Evolutionary conservation across 441 rosid species (phyloP).

Genomic region (Adansonia rubrostipa): DNA sequence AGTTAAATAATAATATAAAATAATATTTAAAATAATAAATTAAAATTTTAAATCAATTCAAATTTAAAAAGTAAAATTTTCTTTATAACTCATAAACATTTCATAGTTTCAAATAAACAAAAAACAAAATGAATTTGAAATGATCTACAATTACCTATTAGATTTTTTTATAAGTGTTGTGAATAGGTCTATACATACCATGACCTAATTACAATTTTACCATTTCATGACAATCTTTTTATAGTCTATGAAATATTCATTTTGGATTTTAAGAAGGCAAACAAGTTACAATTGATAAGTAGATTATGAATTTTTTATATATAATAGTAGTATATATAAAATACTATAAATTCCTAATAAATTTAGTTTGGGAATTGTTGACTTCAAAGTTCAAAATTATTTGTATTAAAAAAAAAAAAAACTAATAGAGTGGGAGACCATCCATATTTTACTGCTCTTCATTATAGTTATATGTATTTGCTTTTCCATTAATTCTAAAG

Average conservation of each 20-base stretch:
- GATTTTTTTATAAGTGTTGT: no score
- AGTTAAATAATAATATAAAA: no score
- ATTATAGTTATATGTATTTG: neutral
- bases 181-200: no score
- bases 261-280: neutral
- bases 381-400: slow-evolving; percentile 12
- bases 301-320: neutral
- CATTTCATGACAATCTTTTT: no score
- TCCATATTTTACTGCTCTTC: neutral
- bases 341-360: neutral
- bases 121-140: no score
- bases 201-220: no score
- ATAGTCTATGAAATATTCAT: neutral
- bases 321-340: neutral
- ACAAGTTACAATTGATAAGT: neutral
- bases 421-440: neutral
- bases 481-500: neutral
- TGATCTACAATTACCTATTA: no score
- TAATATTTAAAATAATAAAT: no score
- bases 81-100: no score
- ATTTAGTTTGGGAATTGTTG: slow-evolving; percentile 4
- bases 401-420: neutral
- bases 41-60: no score
- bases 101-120: no score
- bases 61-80: no score